These are phyloP conservation scores for Penicillium paradoxum DNA, from an alignment of 495 filamentous ascomycete genomes.

Conservation along the genomic window DNA sequence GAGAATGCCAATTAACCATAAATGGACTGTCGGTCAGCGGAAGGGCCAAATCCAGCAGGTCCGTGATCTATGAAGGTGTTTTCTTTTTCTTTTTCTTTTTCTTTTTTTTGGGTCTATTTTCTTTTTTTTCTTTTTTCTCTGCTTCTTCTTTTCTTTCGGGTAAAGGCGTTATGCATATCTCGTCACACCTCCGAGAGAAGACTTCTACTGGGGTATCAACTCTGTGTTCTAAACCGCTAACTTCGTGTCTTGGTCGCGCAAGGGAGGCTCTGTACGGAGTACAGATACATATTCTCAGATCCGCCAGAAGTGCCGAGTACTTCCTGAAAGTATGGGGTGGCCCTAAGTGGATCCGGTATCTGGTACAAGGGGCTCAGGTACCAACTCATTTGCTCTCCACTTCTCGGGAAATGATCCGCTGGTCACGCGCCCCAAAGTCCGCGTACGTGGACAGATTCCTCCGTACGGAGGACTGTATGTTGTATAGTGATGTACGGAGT, in stretches of 20 bases:
- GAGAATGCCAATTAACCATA: not conserved
- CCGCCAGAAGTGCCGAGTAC: not conserved
- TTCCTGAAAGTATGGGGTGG: conserved; percentile 1
- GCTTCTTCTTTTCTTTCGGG: not conserved
- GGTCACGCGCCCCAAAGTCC: conserved; percentile 31
- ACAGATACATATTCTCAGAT: too few species aligned
- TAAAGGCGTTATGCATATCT: too few species aligned
- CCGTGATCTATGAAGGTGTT: conserved; percentile 1
- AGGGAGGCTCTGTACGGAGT: too few species aligned
- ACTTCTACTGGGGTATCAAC: too few species aligned
- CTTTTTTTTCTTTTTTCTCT: not conserved
- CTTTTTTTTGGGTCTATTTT: not conserved
- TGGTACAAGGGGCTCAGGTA: not conserved
- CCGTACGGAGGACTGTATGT: not conserved
- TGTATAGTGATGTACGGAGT: too few species aligned
- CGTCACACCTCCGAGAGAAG: too few species aligned
- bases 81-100: not conserved
- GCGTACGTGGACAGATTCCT: conserved; percentile 2
- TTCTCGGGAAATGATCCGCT: conserved; percentile 24
- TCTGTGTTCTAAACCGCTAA: not conserved
- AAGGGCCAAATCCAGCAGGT: conserved; percentile 12
- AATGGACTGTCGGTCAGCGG: conserved; percentile 16
- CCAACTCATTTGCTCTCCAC: not conserved
- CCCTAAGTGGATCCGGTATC: conserved; percentile 3
- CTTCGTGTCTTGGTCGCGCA: not conserved